Percentiles rank a stretch among this genome's conserved stretches.
Evolutionary conservation across 768 basidiomycete genomes (phyloP).

Genomic region (Chalciporus chontae): DNA sequence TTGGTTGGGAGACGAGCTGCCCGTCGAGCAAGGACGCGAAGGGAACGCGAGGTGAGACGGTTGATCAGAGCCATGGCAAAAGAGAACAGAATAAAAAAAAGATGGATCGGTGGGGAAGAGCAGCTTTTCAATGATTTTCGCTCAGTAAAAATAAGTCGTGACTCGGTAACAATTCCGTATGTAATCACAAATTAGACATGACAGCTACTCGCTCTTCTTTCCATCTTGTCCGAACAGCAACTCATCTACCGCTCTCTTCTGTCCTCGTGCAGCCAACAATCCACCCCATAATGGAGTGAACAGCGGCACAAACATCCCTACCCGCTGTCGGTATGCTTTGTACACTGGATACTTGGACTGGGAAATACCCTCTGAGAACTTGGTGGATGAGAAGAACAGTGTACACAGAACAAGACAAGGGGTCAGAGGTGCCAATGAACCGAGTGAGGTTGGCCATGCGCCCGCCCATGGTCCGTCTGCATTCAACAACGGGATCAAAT

Average conservation of each 20-base stretch:
- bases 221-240: constrained; percentile 40
- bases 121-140: neutral
- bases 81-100: too few species aligned
- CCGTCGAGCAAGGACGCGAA: constrained; percentile 60
- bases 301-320: constrained; percentile 72
- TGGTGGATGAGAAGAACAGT: constrained; percentile 76
- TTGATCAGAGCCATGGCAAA: constrained; percentile 57
- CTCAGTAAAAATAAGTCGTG: neutral
- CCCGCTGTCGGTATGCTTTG: constrained; percentile 67
- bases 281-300: constrained; percentile 44
- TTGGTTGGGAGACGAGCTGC: constrained; percentile 40
- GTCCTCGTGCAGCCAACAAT: constrained; percentile 36
- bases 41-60: constrained; percentile 60
- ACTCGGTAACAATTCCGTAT: too few species aligned
- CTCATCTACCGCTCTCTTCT: constrained; percentile 36
- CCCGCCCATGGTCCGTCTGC: constrained; percentile 27
- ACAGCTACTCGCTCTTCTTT: constrained; percentile 21
- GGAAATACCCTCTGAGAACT: constrained; percentile 80
- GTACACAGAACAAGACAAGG: constrained; percentile 61
- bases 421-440: constrained; percentile 37
- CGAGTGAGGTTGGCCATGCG: constrained; percentile 23
- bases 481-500: constrained; percentile 59
- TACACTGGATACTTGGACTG: constrained; percentile 73
- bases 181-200: neutral
- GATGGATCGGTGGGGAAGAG: neutral